Evolutionary conservation across 768 basidiomycete genomes (phyloP), one percentile per base, ranked within the genome.

Genomic region (Tylopilus balloui): DNA sequence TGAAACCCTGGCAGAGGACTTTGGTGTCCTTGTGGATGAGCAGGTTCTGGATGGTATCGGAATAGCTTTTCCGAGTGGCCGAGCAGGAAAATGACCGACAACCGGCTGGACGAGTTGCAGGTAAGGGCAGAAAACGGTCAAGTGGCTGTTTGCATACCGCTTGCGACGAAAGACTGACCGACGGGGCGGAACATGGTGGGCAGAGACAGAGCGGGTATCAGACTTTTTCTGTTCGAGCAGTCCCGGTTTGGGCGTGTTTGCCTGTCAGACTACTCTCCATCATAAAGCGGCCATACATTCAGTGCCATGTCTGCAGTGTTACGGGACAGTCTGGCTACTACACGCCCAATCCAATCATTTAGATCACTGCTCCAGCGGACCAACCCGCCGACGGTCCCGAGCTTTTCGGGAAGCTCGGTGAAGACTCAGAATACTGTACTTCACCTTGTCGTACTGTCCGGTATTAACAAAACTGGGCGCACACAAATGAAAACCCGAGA

Each of bases 21-120:
- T 83, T 93, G 58, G 96, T 96, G 69, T 98, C 91, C 65, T 91
- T 90, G 71, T 90, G 81, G 62, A 99, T 87, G 59, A 85, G 82
- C 55, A 99, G 81, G 75, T 97, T 99, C 65, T 79, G 76, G 65
- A 93, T 86, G 42, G 92, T 93, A 65, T 88, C 87, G 47, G 86
- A 91, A 69, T 98, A 98, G 61, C 80, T 82, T 55, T 72, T 77
- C 60, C 89, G 79, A 58, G 82, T 65, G 37, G 79, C 79, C 57
- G 92, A 88, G 60, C 81, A 78, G 41, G 90, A 84, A 76, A 95
- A 91, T 56, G 84, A 73, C 75, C 93, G 78, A 74, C 80, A 80
- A 75, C 83, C 83, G 61, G 71, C 81, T 84, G 54, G 34, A 51
- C 14, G 32, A 42, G 45, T 17, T 6, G 10, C 27, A 11, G 4